phyloP scores from a whole-genome alignment of 2,329 filamentous ascomycete genomes.

The Colletotrichum sp. region DNA sequence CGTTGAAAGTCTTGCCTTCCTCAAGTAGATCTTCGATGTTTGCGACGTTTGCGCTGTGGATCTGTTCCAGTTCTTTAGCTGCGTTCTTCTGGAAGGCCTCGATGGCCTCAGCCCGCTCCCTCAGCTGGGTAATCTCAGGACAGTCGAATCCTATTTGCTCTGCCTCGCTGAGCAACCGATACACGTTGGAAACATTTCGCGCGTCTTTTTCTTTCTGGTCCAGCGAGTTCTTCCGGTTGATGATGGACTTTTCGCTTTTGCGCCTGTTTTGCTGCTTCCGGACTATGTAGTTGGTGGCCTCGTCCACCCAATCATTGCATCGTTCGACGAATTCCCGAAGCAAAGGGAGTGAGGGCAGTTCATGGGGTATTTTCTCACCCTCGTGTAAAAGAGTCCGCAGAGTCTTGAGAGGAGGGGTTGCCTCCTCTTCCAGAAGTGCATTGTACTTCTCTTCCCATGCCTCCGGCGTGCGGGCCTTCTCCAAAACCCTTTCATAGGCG shows the following conservation, averaged over 20 bases:
- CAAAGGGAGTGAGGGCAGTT: slow-evolving; percentile 80
- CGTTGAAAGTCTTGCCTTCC: slow-evolving; percentile 84
- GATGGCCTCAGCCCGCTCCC: slow-evolving; percentile 85
- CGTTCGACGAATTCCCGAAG: slow-evolving; percentile 91
- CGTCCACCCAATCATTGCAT: slow-evolving; percentile 97
- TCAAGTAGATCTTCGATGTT: slow-evolving; percentile 93
- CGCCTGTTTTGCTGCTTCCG: slow-evolving; percentile 97
- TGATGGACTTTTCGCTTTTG: slow-evolving; percentile 89
- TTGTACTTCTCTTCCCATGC: slow-evolving; percentile 91
- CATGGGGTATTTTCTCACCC: slow-evolving; percentile 94
- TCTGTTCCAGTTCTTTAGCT: slow-evolving; percentile 70
- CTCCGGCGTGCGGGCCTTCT: slow-evolving; percentile 86
- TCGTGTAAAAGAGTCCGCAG: slow-evolving; percentile 85
- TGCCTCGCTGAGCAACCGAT: slow-evolving; percentile 81
- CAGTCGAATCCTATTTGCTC: slow-evolving; percentile 92
- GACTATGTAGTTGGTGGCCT: slow-evolving; percentile 94
- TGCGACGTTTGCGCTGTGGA: slow-evolving; percentile 65
- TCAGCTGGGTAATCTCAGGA: slow-evolving; percentile 84
- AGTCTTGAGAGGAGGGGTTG: slow-evolving; percentile 83
- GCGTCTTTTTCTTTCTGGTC: slow-evolving; percentile 89
- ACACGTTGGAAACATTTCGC: slow-evolving; percentile 87
- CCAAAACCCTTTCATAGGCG: slow-evolving; percentile 76
- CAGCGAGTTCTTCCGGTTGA: slow-evolving; percentile 59
- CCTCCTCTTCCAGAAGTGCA: slow-evolving; percentile 80
- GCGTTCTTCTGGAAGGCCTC: slow-evolving; percentile 83